Conservation (phyloP, 2,329 filamentous ascomycete species). For the Dactylella cylindrospora region DNA sequence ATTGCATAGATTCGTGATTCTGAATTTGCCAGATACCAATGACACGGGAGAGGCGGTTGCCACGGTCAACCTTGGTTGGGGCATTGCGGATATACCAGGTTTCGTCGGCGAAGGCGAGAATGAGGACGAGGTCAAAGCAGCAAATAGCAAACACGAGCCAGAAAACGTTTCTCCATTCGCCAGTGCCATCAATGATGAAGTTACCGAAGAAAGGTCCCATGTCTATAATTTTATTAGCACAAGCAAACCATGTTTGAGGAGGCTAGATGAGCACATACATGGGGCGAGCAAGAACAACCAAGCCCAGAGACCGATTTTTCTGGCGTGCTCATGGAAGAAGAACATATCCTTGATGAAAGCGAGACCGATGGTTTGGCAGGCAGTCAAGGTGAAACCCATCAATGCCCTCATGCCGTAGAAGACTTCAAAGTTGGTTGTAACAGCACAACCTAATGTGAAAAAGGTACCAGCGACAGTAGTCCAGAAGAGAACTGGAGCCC, state of each 20-base stretch:
- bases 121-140: constrained; percentile 51
- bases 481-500: constrained; percentile 52
- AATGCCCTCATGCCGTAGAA: constrained; percentile 50
- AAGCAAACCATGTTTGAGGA: no score
- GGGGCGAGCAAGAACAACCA: constrained; percentile 16
- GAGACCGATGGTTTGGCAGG: constrained; percentile 55
- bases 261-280: no score
- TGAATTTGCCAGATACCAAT: constrained; percentile 51
- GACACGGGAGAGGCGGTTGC: constrained; percentile 46
- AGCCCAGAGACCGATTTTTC: constrained; percentile 59
- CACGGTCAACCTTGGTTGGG: constrained; percentile 51
- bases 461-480: constrained; percentile 50
- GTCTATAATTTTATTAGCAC: no score
- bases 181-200: constrained; percentile 56
- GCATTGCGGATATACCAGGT: constrained; percentile 57
- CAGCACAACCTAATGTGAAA: constrained; percentile 52
- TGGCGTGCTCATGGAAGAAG: constrained; percentile 61
- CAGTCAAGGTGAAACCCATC: constrained; percentile 43
- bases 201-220: constrained; percentile 54
- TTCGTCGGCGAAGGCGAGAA: constrained; percentile 55
- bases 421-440: constrained; percentile 48
- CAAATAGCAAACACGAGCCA: constrained; percentile 56
- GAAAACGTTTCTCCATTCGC: constrained; percentile 56
- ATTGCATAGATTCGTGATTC: constrained; percentile 49
- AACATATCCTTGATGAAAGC: constrained; percentile 63